Conservation (phyloP, 2,329 filamentous ascomycete species). For the Penicillium corylophilum region DNA sequence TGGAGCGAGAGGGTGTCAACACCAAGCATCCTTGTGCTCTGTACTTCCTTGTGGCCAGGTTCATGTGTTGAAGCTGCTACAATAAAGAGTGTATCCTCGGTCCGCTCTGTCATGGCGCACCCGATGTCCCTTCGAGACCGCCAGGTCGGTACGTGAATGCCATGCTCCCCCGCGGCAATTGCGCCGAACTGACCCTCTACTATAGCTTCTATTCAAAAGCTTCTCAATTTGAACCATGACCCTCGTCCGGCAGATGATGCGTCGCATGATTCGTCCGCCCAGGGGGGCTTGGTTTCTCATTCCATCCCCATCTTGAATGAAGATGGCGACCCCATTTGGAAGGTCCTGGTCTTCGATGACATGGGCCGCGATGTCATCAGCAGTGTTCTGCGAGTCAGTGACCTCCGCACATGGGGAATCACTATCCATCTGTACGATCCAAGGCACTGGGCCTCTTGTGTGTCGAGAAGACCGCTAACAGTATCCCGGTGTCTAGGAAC, state of each 20-base stretch:
- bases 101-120: slow-evolving; percentile 51
- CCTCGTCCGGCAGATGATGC: slow-evolving; percentile 54
- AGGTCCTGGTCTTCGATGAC: slow-evolving; percentile 93
- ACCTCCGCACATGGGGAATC: slow-evolving; percentile 89
- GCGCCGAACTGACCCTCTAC: slow-evolving; percentile 4
- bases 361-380: slow-evolving; percentile 92
- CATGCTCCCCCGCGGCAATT: slow-evolving; percentile 1
- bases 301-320: slow-evolving; percentile 79
- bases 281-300: slow-evolving; percentile 61
- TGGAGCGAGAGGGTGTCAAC: slow-evolving; percentile 27
- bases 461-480: not conserved
- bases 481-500: slow-evolving; percentile 56
- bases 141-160: slow-evolving; percentile 62
- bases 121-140: slow-evolving; percentile 65
- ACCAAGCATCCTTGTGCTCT: slow-evolving; percentile 3
- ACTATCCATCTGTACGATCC: slow-evolving; percentile 81
- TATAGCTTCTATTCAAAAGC: slow-evolving; percentile 85
- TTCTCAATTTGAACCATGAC: slow-evolving; percentile 88
- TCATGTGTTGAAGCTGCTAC: slow-evolving; percentile 23
- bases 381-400: slow-evolving; percentile 90
- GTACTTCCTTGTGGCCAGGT: not conserved
- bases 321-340: slow-evolving; percentile 94
- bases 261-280: slow-evolving; percentile 61
- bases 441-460: not conserved
- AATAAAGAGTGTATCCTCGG: slow-evolving; percentile 11